These are phyloP conservation scores for Auricularia auricula-judae DNA, from an alignment of 768 basidiomycete species.

Conservation along the genomic window DNA sequence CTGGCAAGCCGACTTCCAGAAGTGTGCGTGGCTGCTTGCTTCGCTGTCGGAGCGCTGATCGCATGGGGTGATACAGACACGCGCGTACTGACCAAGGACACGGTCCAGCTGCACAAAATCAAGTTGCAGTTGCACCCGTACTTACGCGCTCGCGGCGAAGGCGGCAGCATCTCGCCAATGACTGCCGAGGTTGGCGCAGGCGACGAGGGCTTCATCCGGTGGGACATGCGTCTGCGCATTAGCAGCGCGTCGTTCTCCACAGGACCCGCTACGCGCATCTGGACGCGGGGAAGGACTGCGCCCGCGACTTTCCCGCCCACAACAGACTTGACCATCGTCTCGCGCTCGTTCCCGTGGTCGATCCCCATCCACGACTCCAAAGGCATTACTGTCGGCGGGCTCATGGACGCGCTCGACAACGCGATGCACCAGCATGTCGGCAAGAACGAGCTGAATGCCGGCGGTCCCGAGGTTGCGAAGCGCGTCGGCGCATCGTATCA, in stretches of 20 bases:
- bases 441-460: neutral
- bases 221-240: slow-evolving; percentile 65
- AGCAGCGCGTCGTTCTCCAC: slow-evolving; percentile 49
- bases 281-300: slow-evolving; percentile 51
- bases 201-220: slow-evolving; percentile 44
- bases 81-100: neutral
- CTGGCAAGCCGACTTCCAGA: neutral
- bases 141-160: neutral
- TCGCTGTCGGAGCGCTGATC: neutral
- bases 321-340: slow-evolving; percentile 40
- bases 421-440: slow-evolving; percentile 32
- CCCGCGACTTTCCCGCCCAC: slow-evolving; percentile 60
- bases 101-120: neutral
- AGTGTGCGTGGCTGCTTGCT: neutral
- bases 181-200: slow-evolving; percentile 25
- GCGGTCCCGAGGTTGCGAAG: neutral
- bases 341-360: slow-evolving; percentile 43
- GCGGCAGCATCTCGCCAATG: slow-evolving; percentile 35
- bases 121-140: neutral
- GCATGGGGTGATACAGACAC: neutral
- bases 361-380: slow-evolving; percentile 37
- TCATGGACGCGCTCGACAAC: slow-evolving; percentile 42
- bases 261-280: slow-evolving; percentile 50
- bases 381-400: slow-evolving; percentile 59
- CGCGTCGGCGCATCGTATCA: neutral